These are phyloP conservation scores for Curvularia eragrostidis DNA, from an alignment of 2,329 filamentous ascomycete species.

Conservation along the genomic window DNA sequence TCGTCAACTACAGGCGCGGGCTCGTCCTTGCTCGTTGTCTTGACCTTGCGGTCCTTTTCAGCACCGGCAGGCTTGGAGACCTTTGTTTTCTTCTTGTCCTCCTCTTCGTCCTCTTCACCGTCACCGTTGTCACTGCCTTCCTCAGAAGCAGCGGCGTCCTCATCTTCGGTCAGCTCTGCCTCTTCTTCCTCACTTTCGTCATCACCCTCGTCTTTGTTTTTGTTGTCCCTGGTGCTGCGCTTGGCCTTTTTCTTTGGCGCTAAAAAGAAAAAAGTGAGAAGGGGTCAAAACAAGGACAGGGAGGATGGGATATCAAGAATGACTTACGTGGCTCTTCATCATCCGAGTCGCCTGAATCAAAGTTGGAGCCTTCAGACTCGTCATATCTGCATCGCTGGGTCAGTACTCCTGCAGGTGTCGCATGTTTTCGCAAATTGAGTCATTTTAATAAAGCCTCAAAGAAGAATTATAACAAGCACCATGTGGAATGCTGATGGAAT, in stretches of 20 bases:
- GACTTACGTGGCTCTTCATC: conserved; percentile 47
- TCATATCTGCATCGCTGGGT: conserved; percentile 39
- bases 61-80: conserved; percentile 48
- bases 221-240: conserved; percentile 41
- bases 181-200: conserved; percentile 42
- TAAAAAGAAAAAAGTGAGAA: conserved; percentile 12
- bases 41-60: conserved; percentile 45
- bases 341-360: conserved; percentile 47
- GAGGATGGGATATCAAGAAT: not conserved
- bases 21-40: conserved; percentile 37
- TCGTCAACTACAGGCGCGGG: conserved; percentile 44
- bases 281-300: conserved; percentile 1
- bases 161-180: conserved; percentile 12
- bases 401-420: conserved; percentile 25
- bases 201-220: conserved; percentile 40
- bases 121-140: conserved; percentile 27
- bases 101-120: conserved; percentile 44
- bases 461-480: not conserved
- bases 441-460: not conserved
- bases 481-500: not conserved
- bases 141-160: conserved; percentile 19
- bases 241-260: conserved; percentile 48
- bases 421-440: not conserved
- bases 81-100: conserved; percentile 46
- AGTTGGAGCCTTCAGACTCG: conserved; percentile 48